Evolutionary conservation across 179 eudicot genomes (phyloP).

Genomic region (Nepenthes alata): DNA sequence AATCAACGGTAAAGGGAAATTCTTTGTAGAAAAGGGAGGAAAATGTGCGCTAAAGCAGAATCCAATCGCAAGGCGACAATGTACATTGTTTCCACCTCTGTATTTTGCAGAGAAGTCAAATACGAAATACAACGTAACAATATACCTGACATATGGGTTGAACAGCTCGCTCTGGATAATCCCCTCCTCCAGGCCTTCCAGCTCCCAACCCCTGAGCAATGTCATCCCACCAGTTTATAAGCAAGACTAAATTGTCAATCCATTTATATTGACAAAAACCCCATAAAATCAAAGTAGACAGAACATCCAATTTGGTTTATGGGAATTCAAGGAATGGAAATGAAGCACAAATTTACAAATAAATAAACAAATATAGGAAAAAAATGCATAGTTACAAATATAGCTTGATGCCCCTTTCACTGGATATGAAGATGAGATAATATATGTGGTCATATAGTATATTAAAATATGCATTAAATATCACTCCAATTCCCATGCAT

Average conservation of each 20-base stretch:
- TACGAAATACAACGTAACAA: conserved; percentile 1
- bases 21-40: background rate
- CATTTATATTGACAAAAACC: background rate
- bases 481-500: no score
- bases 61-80: background rate
- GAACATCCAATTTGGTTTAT: no score
- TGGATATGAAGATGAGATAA: no score
- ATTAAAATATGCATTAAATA: no score
- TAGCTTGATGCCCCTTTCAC: no score
- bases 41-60: background rate
- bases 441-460: no score
- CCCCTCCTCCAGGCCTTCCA: conserved; percentile 42
- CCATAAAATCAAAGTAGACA: background rate
- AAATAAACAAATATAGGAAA: no score
- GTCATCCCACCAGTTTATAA: background rate
- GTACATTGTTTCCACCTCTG: background rate
- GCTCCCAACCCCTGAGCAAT: conserved; percentile 49
- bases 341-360: no score
- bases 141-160: conserved; percentile 90
- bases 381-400: no score
- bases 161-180: conserved; percentile 78
- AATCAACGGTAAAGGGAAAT: no score
- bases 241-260: background rate
- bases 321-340: no score
- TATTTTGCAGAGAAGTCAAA: background rate